phyloP scores from a whole-genome alignment of 208 protist species.

The Acanthamoeba triangularis region DNA sequence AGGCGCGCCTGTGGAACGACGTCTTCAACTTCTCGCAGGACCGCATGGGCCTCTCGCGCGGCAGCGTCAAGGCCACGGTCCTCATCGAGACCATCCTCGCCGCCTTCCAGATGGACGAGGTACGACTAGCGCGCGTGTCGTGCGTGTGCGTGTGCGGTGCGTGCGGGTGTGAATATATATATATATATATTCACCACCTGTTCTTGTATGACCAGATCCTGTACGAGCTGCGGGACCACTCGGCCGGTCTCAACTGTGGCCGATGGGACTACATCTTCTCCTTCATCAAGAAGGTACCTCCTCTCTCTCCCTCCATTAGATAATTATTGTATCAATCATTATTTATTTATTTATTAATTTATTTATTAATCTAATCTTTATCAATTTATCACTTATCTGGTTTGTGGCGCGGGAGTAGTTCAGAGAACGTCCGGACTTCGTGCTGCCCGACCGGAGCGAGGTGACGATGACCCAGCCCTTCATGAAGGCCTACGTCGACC shows the following conservation, averaged over 20 bases:
- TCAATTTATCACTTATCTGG: too few species aligned
- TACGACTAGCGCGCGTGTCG: not conserved
- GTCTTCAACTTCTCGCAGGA: constrained; percentile 81
- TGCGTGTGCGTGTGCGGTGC: not conserved
- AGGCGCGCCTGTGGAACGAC: constrained; percentile 87
- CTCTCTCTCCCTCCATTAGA: not conserved
- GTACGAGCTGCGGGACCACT: constrained; percentile 89
- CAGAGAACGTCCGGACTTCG: not conserved
- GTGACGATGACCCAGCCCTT: constrained; percentile 89
- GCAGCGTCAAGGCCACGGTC: constrained; percentile 84
- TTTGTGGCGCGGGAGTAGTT: too few species aligned
- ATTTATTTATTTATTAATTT: too few species aligned
- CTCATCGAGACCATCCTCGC: constrained; percentile 87
- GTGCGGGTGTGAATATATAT: not conserved
- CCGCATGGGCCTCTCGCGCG: constrained; percentile 75
- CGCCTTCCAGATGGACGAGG: constrained; percentile 85
- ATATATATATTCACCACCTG: not conserved
- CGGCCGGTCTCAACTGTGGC: constrained; percentile 90
- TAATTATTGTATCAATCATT: too few species aligned
- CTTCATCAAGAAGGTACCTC: constrained; percentile 87
- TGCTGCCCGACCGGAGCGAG: constrained; percentile 85
- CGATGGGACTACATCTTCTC: constrained; percentile 92
- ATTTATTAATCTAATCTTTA: too few species aligned
- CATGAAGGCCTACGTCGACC: constrained; percentile 88
- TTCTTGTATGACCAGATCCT: constrained; percentile 42